Base-by-base conservation (phyloP, 1,284 basidiomycete species). In the Marasmius fiardii region DNA sequence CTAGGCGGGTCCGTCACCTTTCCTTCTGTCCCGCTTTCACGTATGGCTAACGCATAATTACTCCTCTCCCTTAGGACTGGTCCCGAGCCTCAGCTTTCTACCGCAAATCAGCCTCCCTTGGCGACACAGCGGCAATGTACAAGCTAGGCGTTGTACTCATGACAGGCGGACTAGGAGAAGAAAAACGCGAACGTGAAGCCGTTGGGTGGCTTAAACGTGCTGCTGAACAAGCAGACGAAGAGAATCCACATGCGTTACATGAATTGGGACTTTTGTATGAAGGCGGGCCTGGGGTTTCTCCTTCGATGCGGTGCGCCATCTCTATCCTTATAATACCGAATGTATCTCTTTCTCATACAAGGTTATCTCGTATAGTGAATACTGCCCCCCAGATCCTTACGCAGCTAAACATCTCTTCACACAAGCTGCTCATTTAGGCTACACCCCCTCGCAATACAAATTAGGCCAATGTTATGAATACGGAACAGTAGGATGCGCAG, bases 121-220 rank as follows among this genome's bases (percentile, higher is more conserved):
- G 95, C 33, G 97, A 99, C 70, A 98, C 95, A 0, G 88, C 96
- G 41, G 97, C 95, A 1, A 99, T 99, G 97, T 99, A 98, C 79
- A 99, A 99, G 73, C 84, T 99, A 14, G 95, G 95, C 14, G 95
- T 98, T 88, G 93, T 98, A 58, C 79, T 98, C 44, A 79, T 99
- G 16, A 85, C 92, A 47, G 96, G 95, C 3, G 72, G 88, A 24
- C 79, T 98, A 23, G 91, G 88, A 16, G 93, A 97, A 68, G 86
- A 82, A 51, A 85, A 83, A 58, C 98, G 96, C 65, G 85, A 88
- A 0, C 85, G 94, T 48, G 96, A 99, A 69, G 95, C 95, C 5
- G 86, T 97, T 58, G 90, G 88, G 49, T 99, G 97, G 97, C 79
- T 99, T 43, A 90, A 91, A 61, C 84, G 95, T 20, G 96, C 97